Evolutionary conservation across 1,139 yeast genomes (phyloP), one percentile per base, ranked within the genome.

Genomic region (Candida tunisiensis): DNA sequence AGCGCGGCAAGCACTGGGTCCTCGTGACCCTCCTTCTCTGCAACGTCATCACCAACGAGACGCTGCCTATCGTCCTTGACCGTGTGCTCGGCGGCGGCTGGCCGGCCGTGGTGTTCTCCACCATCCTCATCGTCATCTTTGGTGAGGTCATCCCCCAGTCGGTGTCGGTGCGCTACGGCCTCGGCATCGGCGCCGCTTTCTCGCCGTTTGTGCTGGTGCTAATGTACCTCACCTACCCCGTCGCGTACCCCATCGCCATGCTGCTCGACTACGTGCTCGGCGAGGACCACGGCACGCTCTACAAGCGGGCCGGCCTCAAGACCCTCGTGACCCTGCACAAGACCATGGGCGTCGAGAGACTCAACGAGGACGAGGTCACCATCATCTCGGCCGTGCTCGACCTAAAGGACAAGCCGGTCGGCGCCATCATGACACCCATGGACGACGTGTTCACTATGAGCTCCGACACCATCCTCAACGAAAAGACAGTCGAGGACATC

Each of bases 111-210:
- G 83, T 83, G 14, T 66, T 88, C 8, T 77, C 95, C 9, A 85
- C 98, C 1, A 88, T 79, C 3, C 70, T 88, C 18, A 88, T 88
- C 48, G 96, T 88, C 29, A 68, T 88, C 14, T 88, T 88, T 53
- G 98, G 98, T 31, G 98, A 88, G 49, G 79, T 88, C 42, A 88
- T 88, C 37, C 98, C 98, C 2, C 98, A 88, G 55, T 74, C 92
- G 15, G 62, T 82, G 25, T 80, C 92, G 53, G 98, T 88, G 14
- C 62, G 95, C 24, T 85, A 82, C 48, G 98, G 98, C 1, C 60
- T 88, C 29, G 77, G 82, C 37, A 78, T 85, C 15, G 98, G 98
- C 21, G 79, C 96, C 3, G 65, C 74, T 39, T 82, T 83, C 52
- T 68, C 93, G 3, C 95, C 95, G 1, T 85, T 82, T 55, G 95